Evolutionary conservation across 345 rosid genomes (phyloP).

Genomic region (Brassica carinata): DNA sequence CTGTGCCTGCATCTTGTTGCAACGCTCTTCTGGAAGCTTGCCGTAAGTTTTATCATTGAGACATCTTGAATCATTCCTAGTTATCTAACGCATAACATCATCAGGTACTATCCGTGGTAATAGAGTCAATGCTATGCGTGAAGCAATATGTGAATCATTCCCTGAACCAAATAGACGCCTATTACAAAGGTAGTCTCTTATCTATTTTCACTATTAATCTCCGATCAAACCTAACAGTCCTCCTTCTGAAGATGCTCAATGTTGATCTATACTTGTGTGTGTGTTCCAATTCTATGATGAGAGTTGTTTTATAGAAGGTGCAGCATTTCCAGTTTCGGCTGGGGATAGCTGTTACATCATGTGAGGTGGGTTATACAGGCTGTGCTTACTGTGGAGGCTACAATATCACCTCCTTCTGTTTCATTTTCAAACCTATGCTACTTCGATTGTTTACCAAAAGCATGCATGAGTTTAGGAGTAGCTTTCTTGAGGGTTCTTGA

Average conservation of each 20-base stretch:
- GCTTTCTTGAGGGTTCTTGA: not conserved
- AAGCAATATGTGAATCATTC: slow-evolving; percentile 88
- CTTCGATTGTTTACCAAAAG: no score
- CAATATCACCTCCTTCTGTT: slow-evolving; percentile 20
- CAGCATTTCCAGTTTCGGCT: no score
- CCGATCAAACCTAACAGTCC: not conserved
- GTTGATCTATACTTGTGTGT: not conserved
- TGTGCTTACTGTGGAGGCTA: no score
- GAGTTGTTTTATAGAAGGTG: slow-evolving; percentile 38
- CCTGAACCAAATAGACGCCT: slow-evolving; percentile 98
- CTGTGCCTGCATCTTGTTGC: slow-evolving; percentile 99
- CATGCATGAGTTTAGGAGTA: slow-evolving; percentile 22
- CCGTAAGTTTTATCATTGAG: slow-evolving; percentile 8
- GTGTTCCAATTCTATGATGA: not conserved
- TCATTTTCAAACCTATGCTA: no score
- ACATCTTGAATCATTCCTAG: not conserved
- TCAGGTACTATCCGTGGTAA: slow-evolving; percentile 71
- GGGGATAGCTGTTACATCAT: no score
- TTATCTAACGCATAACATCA: slow-evolving; percentile 20
- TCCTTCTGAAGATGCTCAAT: not conserved
- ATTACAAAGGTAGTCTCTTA: slow-evolving; percentile 63
- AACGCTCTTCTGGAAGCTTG: slow-evolving; percentile 89
- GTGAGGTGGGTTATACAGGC: no score
- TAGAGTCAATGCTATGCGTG: slow-evolving; percentile 81
- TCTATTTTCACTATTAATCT: not conserved